Evolutionary conservation across 1,284 basidiomycete genomes (phyloP).

Genomic region (Jaminaea rosea): DNA sequence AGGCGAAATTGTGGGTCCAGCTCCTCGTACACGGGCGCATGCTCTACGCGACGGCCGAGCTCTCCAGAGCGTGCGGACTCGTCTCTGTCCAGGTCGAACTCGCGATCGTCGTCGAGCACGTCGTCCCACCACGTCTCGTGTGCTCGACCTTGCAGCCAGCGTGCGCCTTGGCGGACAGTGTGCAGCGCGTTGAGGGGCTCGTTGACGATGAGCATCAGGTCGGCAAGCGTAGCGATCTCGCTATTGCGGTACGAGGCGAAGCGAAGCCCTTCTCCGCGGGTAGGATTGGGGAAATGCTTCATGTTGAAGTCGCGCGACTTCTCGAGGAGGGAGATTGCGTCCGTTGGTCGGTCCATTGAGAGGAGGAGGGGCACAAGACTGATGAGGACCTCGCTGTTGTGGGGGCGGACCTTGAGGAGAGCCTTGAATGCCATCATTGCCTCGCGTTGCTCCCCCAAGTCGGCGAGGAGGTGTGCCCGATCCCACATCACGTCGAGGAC

Average conservation of each 20-base stretch:
- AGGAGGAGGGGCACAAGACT: slow-evolving; percentile 72
- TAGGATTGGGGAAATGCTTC: slow-evolving; percentile 34
- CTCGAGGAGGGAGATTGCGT: slow-evolving; percentile 61
- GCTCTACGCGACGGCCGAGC: slow-evolving; percentile 40
- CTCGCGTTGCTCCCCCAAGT: slow-evolving; percentile 64
- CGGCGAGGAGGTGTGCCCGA: slow-evolving; percentile 69
- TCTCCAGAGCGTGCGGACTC: slow-evolving; percentile 18
- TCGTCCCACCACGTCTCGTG: slow-evolving; percentile 67
- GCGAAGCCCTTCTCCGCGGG: background rate
- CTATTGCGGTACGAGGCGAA: slow-evolving; percentile 26
- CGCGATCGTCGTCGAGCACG: slow-evolving; percentile 71
- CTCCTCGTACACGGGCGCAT: slow-evolving; percentile 51
- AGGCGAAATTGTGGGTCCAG: slow-evolving; percentile 75
- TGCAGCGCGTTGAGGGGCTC: slow-evolving; percentile 63
- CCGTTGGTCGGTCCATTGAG: slow-evolving; percentile 59
- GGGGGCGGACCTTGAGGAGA: slow-evolving; percentile 66
- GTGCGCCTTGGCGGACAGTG: slow-evolving; percentile 64
- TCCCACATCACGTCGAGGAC: slow-evolving; percentile 76
- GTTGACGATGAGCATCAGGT: slow-evolving; percentile 66
- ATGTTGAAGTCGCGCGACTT: slow-evolving; percentile 54
- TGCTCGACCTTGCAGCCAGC: slow-evolving; percentile 81
- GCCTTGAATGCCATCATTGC: slow-evolving; percentile 67
- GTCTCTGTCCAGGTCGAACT: slow-evolving; percentile 58
- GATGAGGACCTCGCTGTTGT: slow-evolving; percentile 69
- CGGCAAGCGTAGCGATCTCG: slow-evolving; percentile 64